Evolutionary conservation across 75 land plant species (phyloP).

Genomic region (Selaginella moellendorffii): DNA sequence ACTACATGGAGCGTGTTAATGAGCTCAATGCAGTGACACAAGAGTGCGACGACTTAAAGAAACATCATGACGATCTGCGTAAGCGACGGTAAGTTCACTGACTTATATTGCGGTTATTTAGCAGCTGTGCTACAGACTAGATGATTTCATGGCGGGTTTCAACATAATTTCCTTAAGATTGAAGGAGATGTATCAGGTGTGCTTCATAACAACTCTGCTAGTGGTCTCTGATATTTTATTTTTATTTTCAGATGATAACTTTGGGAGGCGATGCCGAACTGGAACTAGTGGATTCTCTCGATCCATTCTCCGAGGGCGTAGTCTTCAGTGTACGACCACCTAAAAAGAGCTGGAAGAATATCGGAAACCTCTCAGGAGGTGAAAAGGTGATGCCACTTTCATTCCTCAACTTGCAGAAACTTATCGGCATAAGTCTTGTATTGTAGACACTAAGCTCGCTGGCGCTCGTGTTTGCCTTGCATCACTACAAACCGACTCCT

Average conservation of each 20-base stretch:
- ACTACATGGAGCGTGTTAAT: constrained; percentile 60
- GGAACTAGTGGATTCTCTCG: constrained; percentile 92
- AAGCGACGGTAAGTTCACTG: constrained; percentile 41
- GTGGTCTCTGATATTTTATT: neutral
- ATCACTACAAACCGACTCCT: constrained; percentile 97
- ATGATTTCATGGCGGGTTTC: constrained; percentile 98
- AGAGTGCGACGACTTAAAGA: constrained; percentile 70
- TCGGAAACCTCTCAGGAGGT: constrained; percentile 91
- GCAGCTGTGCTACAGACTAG: constrained; percentile 47
- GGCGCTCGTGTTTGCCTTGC: constrained; percentile 93
- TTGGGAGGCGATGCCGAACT: constrained; percentile 98
- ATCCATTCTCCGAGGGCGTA: constrained; percentile 96
- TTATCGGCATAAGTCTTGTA: neutral
- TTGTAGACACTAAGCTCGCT: constrained; percentile 82
- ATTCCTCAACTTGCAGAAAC: neutral
- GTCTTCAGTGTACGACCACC: constrained; percentile 98
- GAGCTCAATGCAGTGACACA: constrained; percentile 65
- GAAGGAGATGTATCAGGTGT: constrained; percentile 99
- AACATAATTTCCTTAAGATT: constrained; percentile 81
- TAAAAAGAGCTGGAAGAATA: constrained; percentile 98
- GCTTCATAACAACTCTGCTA: neutral
- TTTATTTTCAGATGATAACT: constrained; percentile 73
- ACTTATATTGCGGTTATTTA: neutral
- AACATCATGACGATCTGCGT: constrained; percentile 62
- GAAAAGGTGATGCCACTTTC: constrained; percentile 53